These are phyloP conservation scores for Groenewaldozyma tartarivorans DNA, from an alignment of 805 yeast species.

Conservation along the genomic window DNA sequence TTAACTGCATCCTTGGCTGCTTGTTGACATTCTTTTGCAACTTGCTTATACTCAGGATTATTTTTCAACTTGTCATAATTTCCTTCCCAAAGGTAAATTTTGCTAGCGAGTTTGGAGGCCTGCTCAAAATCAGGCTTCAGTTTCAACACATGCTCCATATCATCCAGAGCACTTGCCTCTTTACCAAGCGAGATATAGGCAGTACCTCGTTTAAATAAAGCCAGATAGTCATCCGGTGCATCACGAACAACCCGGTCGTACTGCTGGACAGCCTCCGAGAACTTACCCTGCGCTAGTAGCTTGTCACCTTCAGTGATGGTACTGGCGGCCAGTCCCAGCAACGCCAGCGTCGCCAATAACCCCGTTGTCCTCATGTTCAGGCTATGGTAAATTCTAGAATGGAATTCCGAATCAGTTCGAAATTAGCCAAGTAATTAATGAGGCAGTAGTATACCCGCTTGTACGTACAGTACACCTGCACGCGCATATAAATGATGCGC, in stretches of 20 bases:
- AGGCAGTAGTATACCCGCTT: no score
- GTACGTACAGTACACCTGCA: no score
- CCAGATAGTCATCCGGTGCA: conserved; percentile 23
- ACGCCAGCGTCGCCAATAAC: conserved; percentile 1
- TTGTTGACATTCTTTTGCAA: conserved; percentile 10
- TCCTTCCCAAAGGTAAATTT: conserved; percentile 26
- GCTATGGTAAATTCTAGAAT: no score
- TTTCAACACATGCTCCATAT: conserved; percentile 25
- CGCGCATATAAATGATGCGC: no score
- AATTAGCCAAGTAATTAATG: no score
- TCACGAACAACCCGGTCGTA: conserved; percentile 22
- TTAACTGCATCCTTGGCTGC: conserved; percentile 13
- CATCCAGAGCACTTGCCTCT: conserved; percentile 27
- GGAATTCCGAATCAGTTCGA: no score
- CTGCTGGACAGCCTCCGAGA: conserved; percentile 10
- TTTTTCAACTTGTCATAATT: conserved; percentile 17
- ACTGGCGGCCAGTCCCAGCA: not conserved
- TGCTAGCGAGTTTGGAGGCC: conserved; percentile 28
- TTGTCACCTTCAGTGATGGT: conserved; percentile 7
- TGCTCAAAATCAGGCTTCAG: conserved; percentile 27
- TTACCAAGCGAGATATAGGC: conserved; percentile 28
- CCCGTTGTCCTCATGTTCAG: not conserved
- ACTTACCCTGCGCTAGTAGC: conserved; percentile 10
- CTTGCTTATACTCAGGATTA: conserved; percentile 10
- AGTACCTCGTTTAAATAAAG: conserved; percentile 29